Evolutionary conservation across 352 stramenopile species (phyloP).

Genomic region (Phytopythium aichiense): DNA sequence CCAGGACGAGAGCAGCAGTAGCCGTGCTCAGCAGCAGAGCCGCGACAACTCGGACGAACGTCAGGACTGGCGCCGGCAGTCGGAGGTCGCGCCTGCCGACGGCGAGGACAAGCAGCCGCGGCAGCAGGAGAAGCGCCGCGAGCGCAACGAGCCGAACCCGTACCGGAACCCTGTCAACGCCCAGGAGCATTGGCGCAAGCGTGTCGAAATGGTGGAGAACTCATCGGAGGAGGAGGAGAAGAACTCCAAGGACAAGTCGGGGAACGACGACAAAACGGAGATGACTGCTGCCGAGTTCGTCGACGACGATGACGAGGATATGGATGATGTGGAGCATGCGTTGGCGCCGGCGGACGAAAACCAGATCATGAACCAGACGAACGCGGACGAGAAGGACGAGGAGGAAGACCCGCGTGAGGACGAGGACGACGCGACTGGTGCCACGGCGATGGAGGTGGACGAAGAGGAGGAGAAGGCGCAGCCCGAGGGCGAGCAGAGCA

Average conservation of each 20-base stretch:
- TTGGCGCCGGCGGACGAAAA: constrained; percentile 65
- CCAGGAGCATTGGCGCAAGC: constrained; percentile 96
- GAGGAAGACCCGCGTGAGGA: constrained; percentile 36
- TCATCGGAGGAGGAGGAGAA: constrained; percentile 35
- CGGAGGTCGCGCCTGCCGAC: constrained; percentile 31
- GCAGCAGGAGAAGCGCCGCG: constrained; percentile 67
- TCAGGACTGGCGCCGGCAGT: constrained; percentile 54
- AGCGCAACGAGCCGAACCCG: constrained; percentile 91
- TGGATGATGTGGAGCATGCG: constrained; percentile 63
- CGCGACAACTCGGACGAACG: constrained; percentile 53
- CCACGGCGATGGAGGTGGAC: constrained; percentile 61
- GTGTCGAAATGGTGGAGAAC: constrained; percentile 87
- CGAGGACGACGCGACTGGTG: constrained; percentile 28
- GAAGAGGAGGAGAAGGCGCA: constrained; percentile 38
- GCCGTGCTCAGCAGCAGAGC: constrained; percentile 41
- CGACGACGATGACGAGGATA: constrained; percentile 56
- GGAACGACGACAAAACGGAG: constrained; percentile 23
- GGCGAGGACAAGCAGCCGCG: constrained; percentile 29
- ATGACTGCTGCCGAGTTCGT: constrained; percentile 67
- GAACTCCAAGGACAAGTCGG: constrained; percentile 12
- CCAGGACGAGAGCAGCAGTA: constrained; percentile 55
- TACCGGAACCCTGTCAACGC: constrained; percentile 94
- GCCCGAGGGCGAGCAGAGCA: constrained; percentile 16
- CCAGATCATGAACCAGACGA: constrained; percentile 54
- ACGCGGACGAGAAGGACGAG: constrained; percentile 52